Conservation (phyloP, 164 flowering plant species). For the Vitis labrusca region DNA sequence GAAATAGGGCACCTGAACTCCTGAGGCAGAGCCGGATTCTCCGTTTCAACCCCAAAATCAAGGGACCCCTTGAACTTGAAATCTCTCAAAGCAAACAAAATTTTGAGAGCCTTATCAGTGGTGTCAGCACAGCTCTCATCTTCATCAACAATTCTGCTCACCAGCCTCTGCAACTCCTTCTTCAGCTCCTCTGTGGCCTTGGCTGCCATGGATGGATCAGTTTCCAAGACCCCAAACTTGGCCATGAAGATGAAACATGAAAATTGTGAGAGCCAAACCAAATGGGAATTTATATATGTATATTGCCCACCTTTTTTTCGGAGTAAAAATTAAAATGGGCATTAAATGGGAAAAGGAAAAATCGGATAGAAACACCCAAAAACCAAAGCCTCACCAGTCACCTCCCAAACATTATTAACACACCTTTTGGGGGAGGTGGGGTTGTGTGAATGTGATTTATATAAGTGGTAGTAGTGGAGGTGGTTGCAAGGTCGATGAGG, state of each 20-base stretch:
- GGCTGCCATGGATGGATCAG: slow-evolving; percentile 5
- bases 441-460: no score
- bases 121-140: slow-evolving; percentile 24
- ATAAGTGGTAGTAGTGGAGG: no score
- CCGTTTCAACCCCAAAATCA: slow-evolving; percentile 8
- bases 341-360: no score
- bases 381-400: no score
- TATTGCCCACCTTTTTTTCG: no score
- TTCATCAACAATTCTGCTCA: slow-evolving; percentile 35
- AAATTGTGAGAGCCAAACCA: no score
- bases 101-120: slow-evolving; percentile 37
- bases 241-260: neutral
- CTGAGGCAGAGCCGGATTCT: slow-evolving; percentile 31
- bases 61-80: slow-evolving; percentile 31
- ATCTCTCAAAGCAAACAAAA: slow-evolving; percentile 40
- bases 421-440: no score
- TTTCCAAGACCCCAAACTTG: neutral
- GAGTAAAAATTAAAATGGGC: no score
- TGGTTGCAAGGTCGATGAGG: no score
- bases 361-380: no score
- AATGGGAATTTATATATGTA: no score
- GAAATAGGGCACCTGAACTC: slow-evolving; percentile 72
- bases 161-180: slow-evolving; percentile 49
- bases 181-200: slow-evolving; percentile 30
- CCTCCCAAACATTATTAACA: no score